A percentile compares a stretch with the other conserved stretches of the same genome.
Conservation (phyloP, 2,329 filamentous ascomycete species). For the Cladorrhinum sp. region DNA sequence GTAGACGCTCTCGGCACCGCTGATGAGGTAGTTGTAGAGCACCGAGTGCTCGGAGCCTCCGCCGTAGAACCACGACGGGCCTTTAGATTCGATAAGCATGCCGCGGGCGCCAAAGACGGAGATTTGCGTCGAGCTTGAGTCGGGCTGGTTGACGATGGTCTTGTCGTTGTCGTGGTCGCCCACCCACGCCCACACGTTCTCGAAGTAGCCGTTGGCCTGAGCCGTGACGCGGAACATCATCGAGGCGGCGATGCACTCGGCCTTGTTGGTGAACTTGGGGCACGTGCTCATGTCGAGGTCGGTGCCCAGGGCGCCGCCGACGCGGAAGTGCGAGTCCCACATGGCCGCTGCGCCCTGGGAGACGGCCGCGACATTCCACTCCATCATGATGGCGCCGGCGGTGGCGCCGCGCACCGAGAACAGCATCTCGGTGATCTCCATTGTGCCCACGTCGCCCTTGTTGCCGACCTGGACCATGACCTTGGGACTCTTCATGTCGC, state of each 20-base stretch:
- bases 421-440: slow-evolving; percentile 67
- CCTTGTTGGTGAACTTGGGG: slow-evolving; percentile 43
- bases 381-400: slow-evolving; percentile 65
- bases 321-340: slow-evolving; percentile 69
- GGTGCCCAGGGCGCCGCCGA: slow-evolving; percentile 69
- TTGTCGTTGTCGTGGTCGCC: slow-evolving; percentile 52
- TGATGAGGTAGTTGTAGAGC: slow-evolving; percentile 48
- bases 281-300: slow-evolving; percentile 61
- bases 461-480: slow-evolving; percentile 64
- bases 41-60: slow-evolving; percentile 49
- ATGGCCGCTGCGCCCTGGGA: slow-evolving; percentile 44
- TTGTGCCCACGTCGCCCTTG: slow-evolving; percentile 55
- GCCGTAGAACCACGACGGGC: slow-evolving; percentile 34
- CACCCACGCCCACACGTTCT: slow-evolving; percentile 63
- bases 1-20: slow-evolving; percentile 45
- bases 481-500: slow-evolving; percentile 51
- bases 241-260: slow-evolving; percentile 34
- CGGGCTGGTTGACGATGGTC: slow-evolving; percentile 1
- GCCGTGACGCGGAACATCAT: slow-evolving; percentile 45
- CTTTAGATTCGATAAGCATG: slow-evolving; percentile 29
- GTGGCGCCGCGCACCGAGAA: slow-evolving; percentile 49
- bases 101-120: slow-evolving; percentile 33
- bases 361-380: slow-evolving; percentile 62
- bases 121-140: slow-evolving; percentile 27
- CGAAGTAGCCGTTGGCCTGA: slow-evolving; percentile 45